Evolutionary conservation across 2,329 filamentous ascomycete genomes (phyloP), one percentile per base, ranked within the genome.

Genomic region (Trichoderma atroviride): DNA sequence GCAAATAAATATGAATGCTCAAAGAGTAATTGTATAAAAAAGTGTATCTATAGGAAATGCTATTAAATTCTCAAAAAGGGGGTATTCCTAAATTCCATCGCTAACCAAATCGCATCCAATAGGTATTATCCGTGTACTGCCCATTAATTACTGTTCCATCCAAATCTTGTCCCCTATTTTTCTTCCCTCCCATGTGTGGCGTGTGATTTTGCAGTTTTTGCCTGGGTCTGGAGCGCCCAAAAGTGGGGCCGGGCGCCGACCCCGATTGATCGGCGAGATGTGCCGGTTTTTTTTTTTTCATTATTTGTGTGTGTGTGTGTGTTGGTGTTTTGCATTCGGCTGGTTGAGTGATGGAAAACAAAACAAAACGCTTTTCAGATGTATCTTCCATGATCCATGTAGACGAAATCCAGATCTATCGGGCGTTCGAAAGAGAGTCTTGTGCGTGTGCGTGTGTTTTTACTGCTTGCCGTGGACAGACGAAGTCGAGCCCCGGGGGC

Each of bases 51-150:
- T 53, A 63, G 19, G 24, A 64, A 10, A 29, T n/a, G 13, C 52
- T 65, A 33, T 66, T 27, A 66, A 57, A 27, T 31, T 11, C 29
- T 31, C 33, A 58, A 31, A 61, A 57, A 31, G 5, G 63, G 63
- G 63, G 62, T 65, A 65, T 65, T 66, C 40, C 40, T 11, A 62
- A 43, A 33, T 50, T 61, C 58, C 59, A 62, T 62, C 59, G 59
- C 59, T 62, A 33, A 27, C 43, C 29, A 57, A 57, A 31, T 43
- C 40, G 40, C 53, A 29, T 35, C 33, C 33, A 35, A 35, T 35
- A 27, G 4, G 27, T 27, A 58, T 33, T 35, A 58, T 24, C 53
- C 63, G 53, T 37, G 37, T 14, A 13, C 24, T 27, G 3, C 33
- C 33, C 33, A 35, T 35, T 35, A 35, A 27, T 66, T 43, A 29